These are phyloP conservation scores for Calonectria naviculata DNA, from an alignment of 2,329 filamentous ascomycete genomes.

Conservation along the genomic window DNA sequence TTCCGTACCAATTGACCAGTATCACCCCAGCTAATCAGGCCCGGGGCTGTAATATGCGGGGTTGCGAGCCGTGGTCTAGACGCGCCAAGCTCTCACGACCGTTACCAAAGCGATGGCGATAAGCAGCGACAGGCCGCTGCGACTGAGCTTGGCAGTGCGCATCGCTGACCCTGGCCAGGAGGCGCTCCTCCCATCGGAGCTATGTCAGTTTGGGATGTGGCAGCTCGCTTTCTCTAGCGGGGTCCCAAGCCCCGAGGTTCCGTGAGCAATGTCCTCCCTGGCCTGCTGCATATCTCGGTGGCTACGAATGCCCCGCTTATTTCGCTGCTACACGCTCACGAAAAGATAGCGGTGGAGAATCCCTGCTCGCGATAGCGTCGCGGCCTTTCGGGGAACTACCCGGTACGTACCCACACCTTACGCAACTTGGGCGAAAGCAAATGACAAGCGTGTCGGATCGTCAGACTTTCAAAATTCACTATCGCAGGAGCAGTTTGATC, in stretches of 20 bases:
- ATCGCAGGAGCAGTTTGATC: background rate
- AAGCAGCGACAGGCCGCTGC: slow-evolving; percentile 1
- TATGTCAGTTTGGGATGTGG: background rate
- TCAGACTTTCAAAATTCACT: slow-evolving; percentile 1
- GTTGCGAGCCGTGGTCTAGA: background rate
- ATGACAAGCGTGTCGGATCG: background rate
- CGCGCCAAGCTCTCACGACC: background rate
- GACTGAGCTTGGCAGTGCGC: background rate
- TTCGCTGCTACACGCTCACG: background rate
- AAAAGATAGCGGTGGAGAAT: slow-evolving; percentile 13
- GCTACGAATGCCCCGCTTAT: background rate
- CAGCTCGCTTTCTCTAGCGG: background rate
- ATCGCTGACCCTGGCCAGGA: background rate
- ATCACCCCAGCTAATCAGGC: background rate
- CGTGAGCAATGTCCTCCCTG: background rate
- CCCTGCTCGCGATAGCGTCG: background rate
- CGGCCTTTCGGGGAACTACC: slow-evolving; percentile 1
- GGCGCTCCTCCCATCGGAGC: background rate
- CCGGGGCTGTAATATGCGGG: slow-evolving; percentile 14
- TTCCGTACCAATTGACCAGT: slow-evolving; percentile 4
- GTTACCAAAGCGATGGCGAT: background rate
- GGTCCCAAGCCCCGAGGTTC: background rate
- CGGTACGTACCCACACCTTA: slow-evolving; percentile 2
- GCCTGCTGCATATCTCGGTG: slow-evolving; percentile 4
- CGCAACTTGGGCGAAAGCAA: background rate